Conservation (phyloP, 345 rosid species). For the Salix dunnii region DNA sequence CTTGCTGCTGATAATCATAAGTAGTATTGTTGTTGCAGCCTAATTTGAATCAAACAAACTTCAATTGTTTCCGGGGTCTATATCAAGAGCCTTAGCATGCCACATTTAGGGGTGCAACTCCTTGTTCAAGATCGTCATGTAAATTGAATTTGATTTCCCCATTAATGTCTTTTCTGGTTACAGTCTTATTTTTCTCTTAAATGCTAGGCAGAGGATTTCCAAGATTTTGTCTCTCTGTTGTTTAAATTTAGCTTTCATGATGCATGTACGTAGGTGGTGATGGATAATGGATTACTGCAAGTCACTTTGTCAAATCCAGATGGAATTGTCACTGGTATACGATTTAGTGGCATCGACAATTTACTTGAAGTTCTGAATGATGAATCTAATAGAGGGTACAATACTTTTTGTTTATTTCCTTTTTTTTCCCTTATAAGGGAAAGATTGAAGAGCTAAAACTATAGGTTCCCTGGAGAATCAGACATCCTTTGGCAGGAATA, state of each 20-base stretch:
- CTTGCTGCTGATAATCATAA: background rate
- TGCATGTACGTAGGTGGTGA: slow-evolving; percentile 51
- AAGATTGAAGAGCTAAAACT: background rate
- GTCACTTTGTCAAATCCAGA: slow-evolving; percentile 72
- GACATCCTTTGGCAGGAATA: no score
- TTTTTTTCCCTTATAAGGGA: background rate
- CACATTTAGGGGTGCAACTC: slow-evolving; percentile 20
- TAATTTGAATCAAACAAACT: no score
- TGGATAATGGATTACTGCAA: slow-evolving; percentile 75
- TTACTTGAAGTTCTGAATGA: slow-evolving; percentile 79
- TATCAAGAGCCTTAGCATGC: slow-evolving; percentile 1
- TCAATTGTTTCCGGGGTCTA: no score
- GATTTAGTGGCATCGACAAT: slow-evolving; percentile 65
- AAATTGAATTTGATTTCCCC: background rate
- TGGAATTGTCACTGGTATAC: slow-evolving; percentile 72
- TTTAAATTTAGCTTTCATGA: background rate
- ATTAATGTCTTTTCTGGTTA: background rate
- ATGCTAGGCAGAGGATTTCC: background rate
- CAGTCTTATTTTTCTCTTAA: no score
- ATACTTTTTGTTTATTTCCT: background rate
- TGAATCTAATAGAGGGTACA: slow-evolving; percentile 80
- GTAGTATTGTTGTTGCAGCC: background rate
- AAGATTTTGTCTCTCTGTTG: background rate
- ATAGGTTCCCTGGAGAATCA: no score
- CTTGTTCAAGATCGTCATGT: slow-evolving; percentile 24